Evolutionary conservation across 108 stramenopile species (phyloP).

Genomic region (Skeletonema grethae): DNA sequence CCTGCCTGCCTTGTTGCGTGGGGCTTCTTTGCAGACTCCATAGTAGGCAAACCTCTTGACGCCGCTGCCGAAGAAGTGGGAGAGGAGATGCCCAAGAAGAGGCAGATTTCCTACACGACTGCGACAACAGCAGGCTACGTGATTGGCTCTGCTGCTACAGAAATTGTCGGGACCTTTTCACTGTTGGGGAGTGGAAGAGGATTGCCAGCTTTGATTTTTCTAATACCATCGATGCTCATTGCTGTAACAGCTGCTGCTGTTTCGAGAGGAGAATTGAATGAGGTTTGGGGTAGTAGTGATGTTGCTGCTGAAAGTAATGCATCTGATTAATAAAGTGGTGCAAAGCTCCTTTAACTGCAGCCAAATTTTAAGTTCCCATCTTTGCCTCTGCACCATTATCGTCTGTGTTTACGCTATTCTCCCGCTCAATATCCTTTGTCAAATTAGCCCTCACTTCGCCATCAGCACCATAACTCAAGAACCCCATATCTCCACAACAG

Average conservation of each 20-base stretch:
- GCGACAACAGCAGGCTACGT: slow-evolving; percentile 43
- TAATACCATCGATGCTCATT: slow-evolving; percentile 51
- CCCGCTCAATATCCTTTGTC: background rate
- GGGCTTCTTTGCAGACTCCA: slow-evolving; percentile 34
- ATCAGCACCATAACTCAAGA: slow-evolving; percentile 30
- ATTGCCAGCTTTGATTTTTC: slow-evolving; percentile 53
- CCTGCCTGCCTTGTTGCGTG: slow-evolving; percentile 54
- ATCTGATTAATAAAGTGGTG: background rate
- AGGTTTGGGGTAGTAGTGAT: slow-evolving; percentile 19
- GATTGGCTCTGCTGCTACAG: slow-evolving; percentile 44
- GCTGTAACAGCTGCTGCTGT: slow-evolving; percentile 25
- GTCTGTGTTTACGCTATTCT: background rate
- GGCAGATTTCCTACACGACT: slow-evolving; percentile 22
- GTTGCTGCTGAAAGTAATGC: background rate
- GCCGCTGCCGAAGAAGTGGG: background rate
- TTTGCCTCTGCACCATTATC: background rate
- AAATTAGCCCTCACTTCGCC: slow-evolving; percentile 29
- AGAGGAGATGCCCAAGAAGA: background rate
- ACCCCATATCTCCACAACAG: slow-evolving; percentile 45
- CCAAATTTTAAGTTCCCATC: background rate
- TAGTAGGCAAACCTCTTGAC: background rate
- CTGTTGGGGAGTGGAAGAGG: slow-evolving; percentile 33
- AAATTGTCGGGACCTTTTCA: slow-evolving; percentile 50
- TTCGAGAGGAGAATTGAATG: slow-evolving; percentile 34
- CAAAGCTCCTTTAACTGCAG: background rate